phyloP scores from a whole-genome alignment of 2,329 filamentous ascomycete species.

The Incumbomyces delicatus region DNA sequence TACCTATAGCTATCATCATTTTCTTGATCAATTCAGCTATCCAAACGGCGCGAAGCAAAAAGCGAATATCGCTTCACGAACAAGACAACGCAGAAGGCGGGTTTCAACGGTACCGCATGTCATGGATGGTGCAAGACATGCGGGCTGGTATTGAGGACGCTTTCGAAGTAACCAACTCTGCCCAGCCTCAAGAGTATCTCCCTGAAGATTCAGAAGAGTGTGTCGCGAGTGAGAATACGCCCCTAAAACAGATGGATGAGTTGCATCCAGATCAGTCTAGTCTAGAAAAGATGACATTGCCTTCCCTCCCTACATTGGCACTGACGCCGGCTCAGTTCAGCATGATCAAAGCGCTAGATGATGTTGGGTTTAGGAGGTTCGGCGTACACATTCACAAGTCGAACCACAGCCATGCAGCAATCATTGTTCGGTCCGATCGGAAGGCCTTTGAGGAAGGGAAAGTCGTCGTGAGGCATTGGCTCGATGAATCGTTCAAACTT shows the following conservation, averaged over 20 bases:
- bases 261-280: neutral
- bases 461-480: constrained; percentile 71
- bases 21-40: constrained; percentile 68
- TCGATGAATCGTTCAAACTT: constrained; percentile 61
- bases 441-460: constrained; percentile 67
- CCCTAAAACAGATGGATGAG: neutral
- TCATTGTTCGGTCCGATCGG: constrained; percentile 63
- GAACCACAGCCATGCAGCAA: constrained; percentile 78
- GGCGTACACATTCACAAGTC: constrained; percentile 50
- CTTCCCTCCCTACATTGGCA: constrained; percentile 57
- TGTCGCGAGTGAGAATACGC: constrained; percentile 14
- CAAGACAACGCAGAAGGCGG: constrained; percentile 57
- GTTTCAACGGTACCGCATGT: constrained; percentile 62
- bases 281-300: constrained; percentile 24
- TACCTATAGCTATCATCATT: constrained; percentile 61
- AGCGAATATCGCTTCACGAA: constrained; percentile 68
- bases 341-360: constrained; percentile 70
- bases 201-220: constrained; percentile 46
- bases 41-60: constrained; percentile 64
- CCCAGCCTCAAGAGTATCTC: constrained; percentile 63
- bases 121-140: constrained; percentile 65
- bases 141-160: constrained; percentile 67
- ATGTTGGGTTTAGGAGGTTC: constrained; percentile 49
- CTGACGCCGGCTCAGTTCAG: constrained; percentile 70
- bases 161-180: constrained; percentile 62